Evolutionary conservation across 2,329 filamentous ascomycete genomes (phyloP).

Genomic region (Pseudogymnoascus sp.): DNA sequence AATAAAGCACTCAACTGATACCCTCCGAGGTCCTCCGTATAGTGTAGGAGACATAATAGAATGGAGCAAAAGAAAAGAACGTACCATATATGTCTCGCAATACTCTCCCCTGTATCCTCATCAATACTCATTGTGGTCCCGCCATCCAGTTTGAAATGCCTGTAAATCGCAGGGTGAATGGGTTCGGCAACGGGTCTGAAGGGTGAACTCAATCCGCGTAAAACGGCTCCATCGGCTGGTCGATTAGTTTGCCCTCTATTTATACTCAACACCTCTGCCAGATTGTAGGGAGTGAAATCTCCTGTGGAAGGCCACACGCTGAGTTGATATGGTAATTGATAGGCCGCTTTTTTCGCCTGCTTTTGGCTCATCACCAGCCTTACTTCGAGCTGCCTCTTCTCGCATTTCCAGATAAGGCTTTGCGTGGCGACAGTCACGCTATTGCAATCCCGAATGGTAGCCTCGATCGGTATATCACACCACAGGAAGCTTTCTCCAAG

Average conservation of each 20-base stretch:
- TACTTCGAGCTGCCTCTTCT: neutral
- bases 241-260: constrained; percentile 3
- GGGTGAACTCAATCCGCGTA: neutral
- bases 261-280: neutral
- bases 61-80: constrained; percentile 6
- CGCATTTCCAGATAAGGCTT: constrained; percentile 1
- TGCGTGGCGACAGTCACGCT: neutral
- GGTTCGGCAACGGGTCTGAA: neutral
- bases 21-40: neutral
- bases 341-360: neutral
- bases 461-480: neutral
- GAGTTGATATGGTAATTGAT: neutral
- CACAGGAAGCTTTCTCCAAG: constrained; percentile 56
- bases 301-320: constrained; percentile 12
- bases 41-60: neutral
- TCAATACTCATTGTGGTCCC: constrained; percentile 38
- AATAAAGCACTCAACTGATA: neutral
- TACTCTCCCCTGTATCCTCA: constrained; percentile 66
- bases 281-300: constrained; percentile 14
- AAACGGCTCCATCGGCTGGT: constrained; percentile 5
- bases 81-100: constrained; percentile 63
- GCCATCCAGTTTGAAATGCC: neutral
- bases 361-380: neutral
- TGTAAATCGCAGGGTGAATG: neutral
- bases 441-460: neutral